A percentile compares a stretch with the other conserved stretches of the same genome.
These are phyloP conservation scores for Pichia ethanolica DNA, from an alignment of 805 yeast genomes.

Conservation along the genomic window DNA sequence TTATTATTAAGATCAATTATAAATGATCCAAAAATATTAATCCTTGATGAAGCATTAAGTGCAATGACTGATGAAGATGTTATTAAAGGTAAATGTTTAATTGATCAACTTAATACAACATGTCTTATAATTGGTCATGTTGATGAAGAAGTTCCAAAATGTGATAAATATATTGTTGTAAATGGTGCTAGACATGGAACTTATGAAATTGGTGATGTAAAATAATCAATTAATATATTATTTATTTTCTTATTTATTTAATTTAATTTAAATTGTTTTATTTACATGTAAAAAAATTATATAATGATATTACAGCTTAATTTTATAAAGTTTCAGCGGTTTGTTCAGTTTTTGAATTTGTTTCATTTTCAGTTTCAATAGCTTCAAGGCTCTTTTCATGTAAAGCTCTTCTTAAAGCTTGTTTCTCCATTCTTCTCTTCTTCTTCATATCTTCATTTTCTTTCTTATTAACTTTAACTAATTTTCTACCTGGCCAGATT, in stretches of 20 bases:
- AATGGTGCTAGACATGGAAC: conserved; percentile 26
- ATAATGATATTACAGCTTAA: too few relatives aligned
- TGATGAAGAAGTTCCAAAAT: conserved; percentile 67
- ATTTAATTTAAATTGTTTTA: background rate
- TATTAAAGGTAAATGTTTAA: conserved; percentile 44
- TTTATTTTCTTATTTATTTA: background rate
- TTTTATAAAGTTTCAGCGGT: background rate
- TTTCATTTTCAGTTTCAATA: background rate
- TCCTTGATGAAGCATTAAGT: conserved; percentile 88
- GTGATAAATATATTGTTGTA: conserved; percentile 44
- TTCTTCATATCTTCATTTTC: conserved; percentile 40
- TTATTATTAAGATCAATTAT: conserved; percentile 71
- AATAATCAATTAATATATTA: background rate
- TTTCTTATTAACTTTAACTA: conserved; percentile 50
- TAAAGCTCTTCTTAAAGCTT: conserved; percentile 26
- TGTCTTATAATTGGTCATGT: conserved; percentile 79
- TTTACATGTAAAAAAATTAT: too few relatives aligned
- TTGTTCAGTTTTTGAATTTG: background rate
- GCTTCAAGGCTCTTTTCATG: conserved; percentile 6
- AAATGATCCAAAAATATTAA: conserved; percentile 68
- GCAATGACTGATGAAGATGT: conserved; percentile 71
- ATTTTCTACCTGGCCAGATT: conserved; percentile 66
- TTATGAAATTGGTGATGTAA: conserved; percentile 23
- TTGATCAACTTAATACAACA: conserved; percentile 54
- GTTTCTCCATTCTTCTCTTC: conserved; percentile 40